These are phyloP conservation scores for Saussurea involucrata DNA, from an alignment of 129 eudicot species.

Conservation along the genomic window DNA sequence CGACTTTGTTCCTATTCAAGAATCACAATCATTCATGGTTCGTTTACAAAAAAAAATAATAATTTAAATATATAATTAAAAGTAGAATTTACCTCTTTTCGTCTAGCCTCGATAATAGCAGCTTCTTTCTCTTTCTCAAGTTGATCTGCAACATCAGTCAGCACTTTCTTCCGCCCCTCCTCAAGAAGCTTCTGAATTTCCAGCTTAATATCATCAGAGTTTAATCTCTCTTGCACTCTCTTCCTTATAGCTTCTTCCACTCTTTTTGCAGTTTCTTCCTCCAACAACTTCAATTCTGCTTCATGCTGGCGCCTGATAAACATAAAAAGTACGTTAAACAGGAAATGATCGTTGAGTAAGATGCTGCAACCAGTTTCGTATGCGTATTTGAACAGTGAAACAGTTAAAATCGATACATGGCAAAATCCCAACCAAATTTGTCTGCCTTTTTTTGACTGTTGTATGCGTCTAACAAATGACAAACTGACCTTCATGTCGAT, in stretches of 20 bases:
- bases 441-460: conserved; percentile 1
- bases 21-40: neutral
- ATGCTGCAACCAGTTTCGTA: conserved; percentile 12
- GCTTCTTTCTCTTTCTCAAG: conserved; percentile 95
- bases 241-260: conserved; percentile 72
- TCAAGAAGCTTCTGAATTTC: conserved; percentile 66
- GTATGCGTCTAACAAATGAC: conserved; percentile 36
- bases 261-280: conserved; percentile 96
- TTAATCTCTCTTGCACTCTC: conserved; percentile 74
- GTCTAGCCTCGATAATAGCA: conserved; percentile 69
- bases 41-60: neutral
- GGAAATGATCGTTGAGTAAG: neutral
- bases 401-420: neutral
- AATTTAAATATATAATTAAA: no score
- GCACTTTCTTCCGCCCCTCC: conserved; percentile 76
- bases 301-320: conserved; percentile 79
- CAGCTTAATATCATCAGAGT: conserved; percentile 60
- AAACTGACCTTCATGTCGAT: conserved; percentile 80
- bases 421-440: conserved; percentile 18
- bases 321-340: conserved; percentile 18
- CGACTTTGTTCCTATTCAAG: conserved; percentile 58
- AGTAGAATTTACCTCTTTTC: conserved; percentile 53
- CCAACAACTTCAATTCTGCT: conserved; percentile 70
- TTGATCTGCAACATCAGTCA: conserved; percentile 76
- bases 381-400: conserved; percentile 9